Evolutionary conservation across 2,329 filamentous ascomycete species (phyloP).

Genomic region (Drechslerella coelobrocha): DNA sequence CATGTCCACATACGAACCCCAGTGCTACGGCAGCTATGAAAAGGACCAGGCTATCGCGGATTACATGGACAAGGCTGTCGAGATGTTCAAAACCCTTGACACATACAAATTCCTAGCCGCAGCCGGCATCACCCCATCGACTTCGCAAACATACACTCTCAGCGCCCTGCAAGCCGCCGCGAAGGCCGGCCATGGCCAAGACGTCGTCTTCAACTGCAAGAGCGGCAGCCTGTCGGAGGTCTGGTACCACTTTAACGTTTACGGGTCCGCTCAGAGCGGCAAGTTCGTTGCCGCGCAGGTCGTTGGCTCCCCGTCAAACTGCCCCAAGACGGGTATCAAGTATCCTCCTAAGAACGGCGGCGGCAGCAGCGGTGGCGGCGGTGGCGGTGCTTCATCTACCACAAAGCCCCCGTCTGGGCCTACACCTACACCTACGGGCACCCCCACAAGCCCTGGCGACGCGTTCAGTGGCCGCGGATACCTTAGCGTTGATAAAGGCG

Average conservation of each 20-base stretch:
- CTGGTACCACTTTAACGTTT: conserved; percentile 65
- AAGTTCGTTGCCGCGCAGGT: conserved; percentile 62
- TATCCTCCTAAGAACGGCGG: conserved; percentile 67
- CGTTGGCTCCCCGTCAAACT: conserved; percentile 68
- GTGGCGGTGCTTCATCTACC: conserved; percentile 55
- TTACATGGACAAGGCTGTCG: conserved; percentile 72
- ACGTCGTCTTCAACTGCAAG: conserved; percentile 67
- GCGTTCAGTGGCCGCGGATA: conserved; percentile 68
- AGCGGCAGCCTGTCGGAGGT: conserved; percentile 62
- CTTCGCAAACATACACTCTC: conserved; percentile 66
- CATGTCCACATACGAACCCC: conserved; percentile 71
- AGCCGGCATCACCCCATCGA: conserved; percentile 61
- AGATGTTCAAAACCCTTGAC: conserved; percentile 71
- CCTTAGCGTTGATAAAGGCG: conserved; percentile 65
- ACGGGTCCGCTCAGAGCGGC: conserved; percentile 61
- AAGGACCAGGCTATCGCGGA: conserved; percentile 71
- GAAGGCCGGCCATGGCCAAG: conserved; percentile 63
- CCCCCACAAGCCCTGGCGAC: conserved; percentile 33
- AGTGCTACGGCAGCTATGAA: conserved; percentile 70
- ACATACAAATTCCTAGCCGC: conserved; percentile 63
- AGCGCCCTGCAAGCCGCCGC: conserved; percentile 68
- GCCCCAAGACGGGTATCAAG: conserved; percentile 67
- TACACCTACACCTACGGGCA: conserved; percentile 55
- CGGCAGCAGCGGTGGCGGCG: conserved; percentile 48
- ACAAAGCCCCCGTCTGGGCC: conserved; percentile 56